Conservation (phyloP, 2,329 filamentous ascomycete species). For the Alternaria conjuncta region DNA sequence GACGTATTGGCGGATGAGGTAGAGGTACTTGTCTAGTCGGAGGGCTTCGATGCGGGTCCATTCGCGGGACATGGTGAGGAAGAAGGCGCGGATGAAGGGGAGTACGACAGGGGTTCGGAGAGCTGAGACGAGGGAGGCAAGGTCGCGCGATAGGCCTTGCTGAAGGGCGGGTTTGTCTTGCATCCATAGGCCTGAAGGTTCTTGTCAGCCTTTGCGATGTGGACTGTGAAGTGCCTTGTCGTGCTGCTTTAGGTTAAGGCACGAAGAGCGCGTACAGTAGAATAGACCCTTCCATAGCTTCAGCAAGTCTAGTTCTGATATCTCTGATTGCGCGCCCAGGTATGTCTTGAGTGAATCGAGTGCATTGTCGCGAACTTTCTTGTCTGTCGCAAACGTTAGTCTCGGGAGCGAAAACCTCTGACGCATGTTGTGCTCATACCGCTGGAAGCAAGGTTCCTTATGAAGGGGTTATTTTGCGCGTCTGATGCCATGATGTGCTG, state of each 20-base stretch:
- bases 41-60: conserved; percentile 59
- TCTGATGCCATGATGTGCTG: conserved; percentile 43
- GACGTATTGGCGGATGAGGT: conserved; percentile 80
- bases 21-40: conserved; percentile 87
- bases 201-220: conserved; percentile 11
- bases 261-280: conserved; percentile 65
- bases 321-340: conserved; percentile 67
- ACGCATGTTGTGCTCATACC: conserved; percentile 55
- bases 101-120: conserved; percentile 57
- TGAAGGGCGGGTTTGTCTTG: conserved; percentile 87
- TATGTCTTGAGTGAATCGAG: conserved; percentile 79
- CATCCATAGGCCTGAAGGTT: conserved; percentile 76
- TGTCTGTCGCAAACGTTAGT: conserved; percentile 63
- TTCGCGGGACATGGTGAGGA: conserved; percentile 59
- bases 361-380: conserved; percentile 77
- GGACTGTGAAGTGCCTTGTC: neutral
- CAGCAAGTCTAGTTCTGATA: conserved; percentile 73
- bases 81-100: conserved; percentile 58
- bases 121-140: conserved; percentile 71
- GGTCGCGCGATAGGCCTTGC: conserved; percentile 79
- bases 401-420: conserved; percentile 29
- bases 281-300: conserved; percentile 97
- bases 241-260: neutral
- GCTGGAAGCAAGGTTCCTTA: conserved; percentile 83
- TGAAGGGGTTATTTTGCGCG: conserved; percentile 68